A percentile compares a stretch with the other conserved stretches of the same genome.
These are phyloP conservation scores for Linum tenue DNA, from an alignment of 345 rosid species.

Conservation along the genomic window DNA sequence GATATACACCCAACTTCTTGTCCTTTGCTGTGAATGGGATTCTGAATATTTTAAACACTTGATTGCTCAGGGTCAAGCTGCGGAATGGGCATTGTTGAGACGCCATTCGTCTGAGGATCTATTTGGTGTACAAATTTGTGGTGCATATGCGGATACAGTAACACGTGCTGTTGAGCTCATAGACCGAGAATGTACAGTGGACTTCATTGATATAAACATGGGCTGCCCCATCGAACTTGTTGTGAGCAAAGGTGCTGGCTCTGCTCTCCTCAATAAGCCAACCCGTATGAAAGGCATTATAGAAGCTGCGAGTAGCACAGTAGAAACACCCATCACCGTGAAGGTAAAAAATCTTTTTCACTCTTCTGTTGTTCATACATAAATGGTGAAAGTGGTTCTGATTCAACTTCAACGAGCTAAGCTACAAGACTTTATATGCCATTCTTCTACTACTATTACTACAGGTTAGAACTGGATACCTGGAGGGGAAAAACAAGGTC, in stretches of 20 bases:
- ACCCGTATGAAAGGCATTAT: slow-evolving; percentile 69
- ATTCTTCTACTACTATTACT: no score
- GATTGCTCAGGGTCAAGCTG: slow-evolving; percentile 69
- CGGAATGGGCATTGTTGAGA: slow-evolving; percentile 94
- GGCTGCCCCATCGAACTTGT: slow-evolving; percentile 94
- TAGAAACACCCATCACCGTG: slow-evolving; percentile 72
- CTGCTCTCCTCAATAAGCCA: slow-evolving; percentile 76
- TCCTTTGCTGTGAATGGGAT: no score
- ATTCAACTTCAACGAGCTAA: no score
- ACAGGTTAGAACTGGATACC: no score
- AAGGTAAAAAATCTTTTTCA: slow-evolving; percentile 40
- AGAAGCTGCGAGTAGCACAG: slow-evolving; percentile 58
- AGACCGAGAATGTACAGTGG: slow-evolving; percentile 64
- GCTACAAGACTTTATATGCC: no score
- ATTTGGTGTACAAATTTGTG: slow-evolving; percentile 96
- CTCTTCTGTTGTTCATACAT: background rate
- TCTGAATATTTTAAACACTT: background rate
- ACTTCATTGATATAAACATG: slow-evolving; percentile 95
- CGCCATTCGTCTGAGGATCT: slow-evolving; percentile 81
- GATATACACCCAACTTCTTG: no score
- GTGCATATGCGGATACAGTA: slow-evolving; percentile 59
- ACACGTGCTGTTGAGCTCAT: slow-evolving; percentile 74
- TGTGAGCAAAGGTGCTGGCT: slow-evolving; percentile 91
- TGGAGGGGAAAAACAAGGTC: slow-evolving; percentile 29
- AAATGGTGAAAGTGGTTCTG: no score